These are phyloP conservation scores for Stephanodiscus triporus DNA, from an alignment of 108 stramenopile species.

Conservation along the genomic window DNA sequence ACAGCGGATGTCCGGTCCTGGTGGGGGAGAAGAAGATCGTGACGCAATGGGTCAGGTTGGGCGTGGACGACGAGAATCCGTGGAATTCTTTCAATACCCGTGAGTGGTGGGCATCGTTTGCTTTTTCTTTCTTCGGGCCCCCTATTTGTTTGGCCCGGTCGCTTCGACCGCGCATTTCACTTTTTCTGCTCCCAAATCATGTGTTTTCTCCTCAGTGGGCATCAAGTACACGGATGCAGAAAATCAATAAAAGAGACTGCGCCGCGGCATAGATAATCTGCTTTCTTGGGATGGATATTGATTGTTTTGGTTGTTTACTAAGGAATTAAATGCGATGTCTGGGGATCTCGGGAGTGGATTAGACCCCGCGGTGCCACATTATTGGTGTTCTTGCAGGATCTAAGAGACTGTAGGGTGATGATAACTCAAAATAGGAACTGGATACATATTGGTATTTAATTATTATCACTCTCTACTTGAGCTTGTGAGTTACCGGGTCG, in stretches of 20 bases:
- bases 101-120: constrained; percentile 10
- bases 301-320: background rate
- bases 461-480: no score
- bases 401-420: no score
- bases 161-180: background rate
- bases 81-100: constrained; percentile 87
- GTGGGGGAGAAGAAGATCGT: constrained; percentile 95
- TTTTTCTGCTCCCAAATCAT: background rate
- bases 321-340: background rate
- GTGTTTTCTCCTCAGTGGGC: constrained; percentile 25
- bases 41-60: constrained; percentile 95
- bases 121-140: background rate
- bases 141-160: background rate
- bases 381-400: no score
- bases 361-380: background rate
- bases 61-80: constrained; percentile 85
- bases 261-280: no score
- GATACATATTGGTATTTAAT: no score
- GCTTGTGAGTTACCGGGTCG: no score
- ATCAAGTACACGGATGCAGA: constrained; percentile 44
- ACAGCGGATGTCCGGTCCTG: constrained; percentile 92
- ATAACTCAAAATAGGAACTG: no score
- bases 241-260: constrained; percentile 18
- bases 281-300: background rate
- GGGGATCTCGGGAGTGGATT: background rate